Evolutionary conservation across 1,284 basidiomycete genomes (phyloP), one percentile per base, ranked within the genome.

Genomic region (Cutaneotrichosporon sp.): DNA sequence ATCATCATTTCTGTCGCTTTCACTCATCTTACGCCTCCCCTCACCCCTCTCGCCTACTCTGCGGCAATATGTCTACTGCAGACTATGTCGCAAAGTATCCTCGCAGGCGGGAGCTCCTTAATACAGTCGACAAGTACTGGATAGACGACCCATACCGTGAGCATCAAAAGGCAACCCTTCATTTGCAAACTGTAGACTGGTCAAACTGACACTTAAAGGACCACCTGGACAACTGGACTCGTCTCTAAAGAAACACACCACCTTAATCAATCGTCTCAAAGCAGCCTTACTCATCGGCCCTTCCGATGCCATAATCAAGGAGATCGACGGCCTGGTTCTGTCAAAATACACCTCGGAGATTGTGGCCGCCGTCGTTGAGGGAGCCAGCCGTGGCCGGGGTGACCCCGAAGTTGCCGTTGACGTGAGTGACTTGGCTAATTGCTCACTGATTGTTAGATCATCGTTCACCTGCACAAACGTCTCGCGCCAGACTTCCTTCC

Each of bases 341-440:
- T 90, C 91, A 75, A 98, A 97, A 74, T 97, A 99, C 70, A 80
- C 94, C 48, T 93, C 97, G 64, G 96, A 99, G 76, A 86, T 97
- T 57, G 86, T 88, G 1, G 84, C 85, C 11, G 92, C 91, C 2
- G 79, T 86, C 0, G 77, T 89, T 0, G 96, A 99, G 67, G 94
- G 96, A 2, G 79, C 94, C 34, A 74, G 76, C 10, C 83, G 86
- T 58, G 93, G 91, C 72, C 92, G 68, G 86, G 78, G 88, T 81
- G 75, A 98, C 69, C 81, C 91, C 22, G 88, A 90, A 80, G 87
- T 86, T 51, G 91, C 91, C 6, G 87, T 91, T 14, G 92, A 97
- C 79, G 90, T 92, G 60, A 63, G 82, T 70, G 16, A n/a, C 16
- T 11, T 17, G 4, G 3, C 11, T n/a, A 5, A 17, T 25, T 35